Evolutionary conservation across 495 filamentous ascomycete genomes (phyloP), one percentile per base, ranked within the genome.

Genomic region (Hypoxylon fuscum): DNA sequence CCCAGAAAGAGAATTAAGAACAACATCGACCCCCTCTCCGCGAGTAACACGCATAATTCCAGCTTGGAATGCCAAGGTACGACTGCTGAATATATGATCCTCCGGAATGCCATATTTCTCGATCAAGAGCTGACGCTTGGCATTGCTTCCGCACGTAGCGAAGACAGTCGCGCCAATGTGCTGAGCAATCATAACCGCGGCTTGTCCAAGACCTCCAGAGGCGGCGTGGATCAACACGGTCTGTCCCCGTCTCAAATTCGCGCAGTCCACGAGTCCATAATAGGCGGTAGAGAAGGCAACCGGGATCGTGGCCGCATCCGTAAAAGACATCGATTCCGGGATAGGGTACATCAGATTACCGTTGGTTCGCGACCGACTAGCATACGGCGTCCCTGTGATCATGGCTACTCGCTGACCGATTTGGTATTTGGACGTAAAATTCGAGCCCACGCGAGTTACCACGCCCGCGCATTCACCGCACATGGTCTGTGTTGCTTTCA

Each of bases 1-100:
- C 2, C 84, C 84, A 0, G 83, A 74, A 0, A 86, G 75, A 0
- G 83, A 85, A 69, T 87, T 87, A 2, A 87, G 69, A 0, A 82
- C 83, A 11, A 87, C 73, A 57, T 86, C 84, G 0, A 84, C 84
- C 2, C 84, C 84, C 18, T 69, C 59, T 3, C 75, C 76, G 9
- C 66, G 58, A 0, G 87, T 89, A 12, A 27, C 25, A 27, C 25
- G 25, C 25, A 27, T 27, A 8, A 27, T 8, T 27, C 25, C 25
- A 27, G 25, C 25, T 27, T 27, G 25, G 25, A 27, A 27, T 4
- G 25, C 25, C 25, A 27, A 27, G 25, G 25, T 27, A 3, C 25
- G 25, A 27, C 25, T 27, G 25, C 25, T 27, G 25, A 27, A 27
- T 2, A 87, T 80, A 11, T 74, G 79, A 0, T 77, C 64, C 0